Evolutionary conservation across 75 land plant species (phyloP), one percentile per base, ranked within the genome.

Genomic region (Pinus albicaulis): DNA sequence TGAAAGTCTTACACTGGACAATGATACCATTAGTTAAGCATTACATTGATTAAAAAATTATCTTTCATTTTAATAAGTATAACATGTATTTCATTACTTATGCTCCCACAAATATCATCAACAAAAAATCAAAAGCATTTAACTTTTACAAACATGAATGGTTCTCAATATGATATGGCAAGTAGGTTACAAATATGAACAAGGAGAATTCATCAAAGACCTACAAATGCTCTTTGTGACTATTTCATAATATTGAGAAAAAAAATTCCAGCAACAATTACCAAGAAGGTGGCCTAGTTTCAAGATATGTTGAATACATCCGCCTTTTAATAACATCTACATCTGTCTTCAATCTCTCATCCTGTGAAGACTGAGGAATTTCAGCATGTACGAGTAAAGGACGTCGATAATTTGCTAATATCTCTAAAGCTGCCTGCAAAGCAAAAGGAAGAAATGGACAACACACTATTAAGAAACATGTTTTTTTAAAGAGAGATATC

Each of bases 301-400:
- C 78, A 15, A 95, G 89, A 84, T 97, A 95, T 31, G 92, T 97
- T 58, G 88, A 83, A 77, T 97, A 97, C 16, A 83, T 86, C 24
- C 81, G 76, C 17, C 82, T 38, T 71, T 88, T 81, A 3, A 34
- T 69, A 65, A 1, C 15, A 57, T 55, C 55, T 36, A 52, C 80
- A 73, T 82, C 84, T 22, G 52, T 56, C 20, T 31, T 6, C 74
- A 71, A 56, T 52, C 63, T 11, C 5, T 61, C 22, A 36, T 69
- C 80, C 34, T 78, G 77, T 23, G 75, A 44, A 59, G 88, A 87
- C 48, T 80, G 84, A 28, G 79, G 82, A 66, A 92, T 71, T 83
- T 97, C 99, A 56, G 98, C 87, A 87, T 97, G 99, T 41, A 94
- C 99, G 52, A 97, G 92, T 57, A 97, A 80, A 52, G 99, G 99